Conservation (phyloP, 768 basidiomycete genomes). For the Artomyces pyxidatus region DNA sequence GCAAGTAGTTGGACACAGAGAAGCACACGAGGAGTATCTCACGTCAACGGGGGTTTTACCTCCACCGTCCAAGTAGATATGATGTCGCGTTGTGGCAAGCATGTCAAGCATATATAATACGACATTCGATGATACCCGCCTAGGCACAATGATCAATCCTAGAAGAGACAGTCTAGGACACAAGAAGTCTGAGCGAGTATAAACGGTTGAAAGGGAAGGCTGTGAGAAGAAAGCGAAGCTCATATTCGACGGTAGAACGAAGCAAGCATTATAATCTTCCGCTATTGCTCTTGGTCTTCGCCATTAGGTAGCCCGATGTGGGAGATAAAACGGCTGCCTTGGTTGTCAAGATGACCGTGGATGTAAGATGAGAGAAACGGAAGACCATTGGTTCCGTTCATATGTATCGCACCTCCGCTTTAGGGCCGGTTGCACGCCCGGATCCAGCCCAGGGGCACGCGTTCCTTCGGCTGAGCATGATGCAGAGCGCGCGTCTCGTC, state of each 20-base stretch:
- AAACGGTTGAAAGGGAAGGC: too few relatives aligned
- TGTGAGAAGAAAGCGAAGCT: slow-evolving; percentile 47
- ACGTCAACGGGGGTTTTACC: slow-evolving; percentile 14
- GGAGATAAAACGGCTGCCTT: slow-evolving; percentile 42
- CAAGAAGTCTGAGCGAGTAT: too few relatives aligned
- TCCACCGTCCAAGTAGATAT: too few relatives aligned
- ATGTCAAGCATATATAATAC: too few relatives aligned
- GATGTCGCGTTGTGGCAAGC: too few relatives aligned
- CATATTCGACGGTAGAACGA: slow-evolving; percentile 21
- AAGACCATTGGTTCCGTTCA: slow-evolving; percentile 2
- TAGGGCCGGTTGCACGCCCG: slow-evolving; percentile 17
- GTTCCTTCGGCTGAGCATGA: too few relatives aligned
- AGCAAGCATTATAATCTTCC: slow-evolving; percentile 68
- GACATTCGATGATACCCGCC: too few relatives aligned
- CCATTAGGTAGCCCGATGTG: slow-evolving; percentile 64
- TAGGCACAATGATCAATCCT: too few relatives aligned
- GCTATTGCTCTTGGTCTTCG: slow-evolving; percentile 58
- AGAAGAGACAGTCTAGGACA: too few relatives aligned
- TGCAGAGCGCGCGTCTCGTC: too few relatives aligned
- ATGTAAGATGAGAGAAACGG: slow-evolving; percentile 38
- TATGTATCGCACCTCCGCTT: slow-evolving; percentile 9
- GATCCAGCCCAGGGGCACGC: too few relatives aligned
- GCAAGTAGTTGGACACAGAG: slow-evolving; percentile 24
- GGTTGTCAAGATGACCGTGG: slow-evolving; percentile 56
- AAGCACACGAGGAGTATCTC: slow-evolving; percentile 30